Evolutionary conservation across 2,329 filamentous ascomycete genomes (phyloP).

Genomic region (Ascochyta rabiei): DNA sequence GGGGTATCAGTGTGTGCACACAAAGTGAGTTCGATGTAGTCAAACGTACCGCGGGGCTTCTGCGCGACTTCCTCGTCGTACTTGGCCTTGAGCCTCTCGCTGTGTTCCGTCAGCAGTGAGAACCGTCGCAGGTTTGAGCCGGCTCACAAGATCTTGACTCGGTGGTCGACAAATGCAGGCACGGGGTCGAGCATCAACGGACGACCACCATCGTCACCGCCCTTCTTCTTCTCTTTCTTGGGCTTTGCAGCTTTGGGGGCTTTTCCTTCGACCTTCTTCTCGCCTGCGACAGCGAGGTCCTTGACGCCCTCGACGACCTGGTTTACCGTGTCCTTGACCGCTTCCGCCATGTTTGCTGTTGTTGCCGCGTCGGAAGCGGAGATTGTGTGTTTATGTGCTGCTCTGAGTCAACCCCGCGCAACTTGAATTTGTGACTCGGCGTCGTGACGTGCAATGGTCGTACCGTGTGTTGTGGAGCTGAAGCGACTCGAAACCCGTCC

Average conservation of each 20-base stretch:
- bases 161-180: conserved; percentile 80
- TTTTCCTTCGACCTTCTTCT: conserved; percentile 39
- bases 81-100: conserved; percentile 81
- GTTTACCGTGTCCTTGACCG: conserved; percentile 56
- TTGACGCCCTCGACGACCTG: conserved; percentile 64
- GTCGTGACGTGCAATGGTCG: conserved; percentile 1
- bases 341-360: conserved; percentile 53
- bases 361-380: conserved; percentile 27
- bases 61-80: conserved; percentile 76
- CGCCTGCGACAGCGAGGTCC: conserved; percentile 59
- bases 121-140: too few species aligned
- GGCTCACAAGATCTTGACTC: conserved; percentile 74
- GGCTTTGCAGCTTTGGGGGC: conserved; percentile 37
- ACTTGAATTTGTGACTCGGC: conserved; percentile 13
- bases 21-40: background rate
- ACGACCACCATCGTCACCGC: conserved; percentile 46
- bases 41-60: conserved; percentile 63
- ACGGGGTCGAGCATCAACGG: conserved; percentile 58
- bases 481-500: conserved; percentile 11
- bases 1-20: conserved; percentile 22
- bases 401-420: conserved; percentile 36
- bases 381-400: conserved; percentile 22
- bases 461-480: conserved; percentile 9
- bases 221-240: conserved; percentile 51
- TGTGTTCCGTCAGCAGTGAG: conserved; percentile 22